Percentiles rank a stretch among this genome's conserved stretches.
phyloP scores from a whole-genome alignment of 495 filamentous ascomycete genomes.

The Penicillium paxilli region DNA sequence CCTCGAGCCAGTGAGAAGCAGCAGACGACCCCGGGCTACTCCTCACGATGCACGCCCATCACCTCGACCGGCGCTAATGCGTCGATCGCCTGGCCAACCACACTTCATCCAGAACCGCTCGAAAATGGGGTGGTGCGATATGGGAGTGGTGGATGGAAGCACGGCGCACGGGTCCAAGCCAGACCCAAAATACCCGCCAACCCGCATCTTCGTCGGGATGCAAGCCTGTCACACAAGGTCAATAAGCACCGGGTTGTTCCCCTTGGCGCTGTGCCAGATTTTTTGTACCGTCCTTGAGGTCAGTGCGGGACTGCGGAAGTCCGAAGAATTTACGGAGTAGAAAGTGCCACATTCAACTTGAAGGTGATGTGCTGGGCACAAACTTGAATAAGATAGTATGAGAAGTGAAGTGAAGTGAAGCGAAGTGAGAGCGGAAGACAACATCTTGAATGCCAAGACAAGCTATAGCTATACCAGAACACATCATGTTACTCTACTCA shows the following conservation, averaged over 20 bases:
- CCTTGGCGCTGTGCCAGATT: not conserved
- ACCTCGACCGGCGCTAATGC: conserved; percentile 39
- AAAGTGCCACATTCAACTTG: not conserved
- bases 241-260: conserved; percentile 11
- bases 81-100: conserved; percentile 40
- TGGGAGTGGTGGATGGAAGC: not conserved
- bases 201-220: not conserved
- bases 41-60: conserved; percentile 36
- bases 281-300: not conserved
- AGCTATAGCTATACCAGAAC: no score
- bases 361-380: not conserved
- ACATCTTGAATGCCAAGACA: no score
- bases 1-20: conserved; percentile 17
- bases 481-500: no score
- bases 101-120: conserved; percentile 32
- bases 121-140: not conserved
- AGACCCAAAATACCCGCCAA: conserved; percentile 10
- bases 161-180: not conserved
- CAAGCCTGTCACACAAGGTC: conserved; percentile 5
- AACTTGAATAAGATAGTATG: no score
- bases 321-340: not conserved
- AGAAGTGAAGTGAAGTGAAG: no score
- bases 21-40: conserved; percentile 5
- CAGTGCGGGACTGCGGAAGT: conserved; percentile 3
- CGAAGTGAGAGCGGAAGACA: no score